Conservation (phyloP, 805 yeast genomes). For the Monosporozyma solicola region DNA sequence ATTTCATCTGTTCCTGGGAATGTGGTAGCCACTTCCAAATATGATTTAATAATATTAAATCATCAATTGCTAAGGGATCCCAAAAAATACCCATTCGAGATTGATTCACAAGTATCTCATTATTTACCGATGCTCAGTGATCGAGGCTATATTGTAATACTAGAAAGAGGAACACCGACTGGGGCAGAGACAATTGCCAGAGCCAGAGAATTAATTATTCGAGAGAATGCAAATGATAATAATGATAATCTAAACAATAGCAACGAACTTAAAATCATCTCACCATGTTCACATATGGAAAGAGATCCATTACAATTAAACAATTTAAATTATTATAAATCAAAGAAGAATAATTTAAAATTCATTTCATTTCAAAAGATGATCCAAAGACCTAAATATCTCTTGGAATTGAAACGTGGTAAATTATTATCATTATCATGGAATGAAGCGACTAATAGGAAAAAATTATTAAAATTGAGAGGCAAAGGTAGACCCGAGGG, state of each 20-base stretch:
- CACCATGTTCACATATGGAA: slow-evolving; percentile 88
- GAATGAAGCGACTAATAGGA: slow-evolving; percentile 45
- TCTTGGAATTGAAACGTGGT: slow-evolving; percentile 83
- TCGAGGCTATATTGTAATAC: slow-evolving; percentile 64
- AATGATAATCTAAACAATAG: slow-evolving; percentile 26
- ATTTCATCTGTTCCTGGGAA: slow-evolving; percentile 33
- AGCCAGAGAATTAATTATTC: slow-evolving; percentile 81
- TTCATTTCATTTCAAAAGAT: slow-evolving; percentile 71
- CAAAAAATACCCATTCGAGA: slow-evolving; percentile 57
- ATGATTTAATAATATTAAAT: slow-evolving; percentile 75
- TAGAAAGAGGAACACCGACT: slow-evolving; percentile 83
- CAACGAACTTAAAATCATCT: slow-evolving; percentile 43
- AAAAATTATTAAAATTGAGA: slow-evolving; percentile 23
- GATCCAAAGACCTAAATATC: slow-evolving; percentile 67
- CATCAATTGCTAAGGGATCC: slow-evolving; percentile 63
- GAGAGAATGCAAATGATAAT: slow-evolving; percentile 47
- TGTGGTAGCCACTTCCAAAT: slow-evolving; percentile 35
- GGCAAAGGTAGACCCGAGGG: slow-evolving; percentile 80
- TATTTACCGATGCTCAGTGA: slow-evolving; percentile 60
- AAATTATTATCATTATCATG: slow-evolving; percentile 62
- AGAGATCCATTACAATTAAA: slow-evolving; percentile 78
- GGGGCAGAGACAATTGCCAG: slow-evolving; percentile 87
- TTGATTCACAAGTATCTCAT: slow-evolving; percentile 56
- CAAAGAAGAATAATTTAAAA: slow-evolving; percentile 49
- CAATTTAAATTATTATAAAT: slow-evolving; percentile 56